Conservation (phyloP, 2,329 filamentous ascomycete genomes). For the Chalaropsis ovoidea region DNA sequence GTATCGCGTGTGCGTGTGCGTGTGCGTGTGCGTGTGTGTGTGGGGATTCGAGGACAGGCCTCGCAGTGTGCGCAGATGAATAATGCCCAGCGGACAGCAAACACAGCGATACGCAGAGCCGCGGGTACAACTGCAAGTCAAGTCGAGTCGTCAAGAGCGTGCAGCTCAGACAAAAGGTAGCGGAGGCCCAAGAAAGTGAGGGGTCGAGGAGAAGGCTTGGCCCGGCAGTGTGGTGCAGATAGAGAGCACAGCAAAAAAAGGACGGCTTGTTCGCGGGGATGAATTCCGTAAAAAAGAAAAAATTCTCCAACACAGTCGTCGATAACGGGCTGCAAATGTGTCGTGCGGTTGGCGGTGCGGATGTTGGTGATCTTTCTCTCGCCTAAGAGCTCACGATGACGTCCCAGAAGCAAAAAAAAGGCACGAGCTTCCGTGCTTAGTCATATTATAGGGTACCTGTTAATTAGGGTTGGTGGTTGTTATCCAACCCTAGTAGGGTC, state of each 20-base stretch:
- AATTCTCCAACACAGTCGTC: too few species aligned
- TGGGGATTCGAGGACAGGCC: neutral
- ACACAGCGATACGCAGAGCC: too few species aligned
- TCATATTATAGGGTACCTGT: neutral
- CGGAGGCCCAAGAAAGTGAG: neutral
- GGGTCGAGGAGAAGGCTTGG: neutral
- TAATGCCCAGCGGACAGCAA: too few species aligned
- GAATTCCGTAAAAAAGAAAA: neutral
- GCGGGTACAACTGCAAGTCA: too few species aligned
- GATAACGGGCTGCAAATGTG: neutral
- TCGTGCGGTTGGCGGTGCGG: too few species aligned
- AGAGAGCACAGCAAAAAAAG: neutral
- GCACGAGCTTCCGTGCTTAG: constrained; percentile 7
- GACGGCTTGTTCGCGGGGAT: neutral
- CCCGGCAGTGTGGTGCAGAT: too few species aligned
- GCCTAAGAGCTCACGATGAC: constrained; percentile 1
- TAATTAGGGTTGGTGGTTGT: neutral
- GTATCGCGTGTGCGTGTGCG: neutral
- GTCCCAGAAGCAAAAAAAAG: neutral
- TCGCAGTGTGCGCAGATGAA: neutral
- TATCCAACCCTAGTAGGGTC: neutral
- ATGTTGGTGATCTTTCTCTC: neutral
- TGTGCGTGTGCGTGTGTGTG: neutral
- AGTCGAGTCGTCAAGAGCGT: too few species aligned
- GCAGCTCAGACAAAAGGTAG: too few species aligned